Conservation (phyloP, 2,329 filamentous ascomycete genomes). For the Trichoderma sp. region DNA sequence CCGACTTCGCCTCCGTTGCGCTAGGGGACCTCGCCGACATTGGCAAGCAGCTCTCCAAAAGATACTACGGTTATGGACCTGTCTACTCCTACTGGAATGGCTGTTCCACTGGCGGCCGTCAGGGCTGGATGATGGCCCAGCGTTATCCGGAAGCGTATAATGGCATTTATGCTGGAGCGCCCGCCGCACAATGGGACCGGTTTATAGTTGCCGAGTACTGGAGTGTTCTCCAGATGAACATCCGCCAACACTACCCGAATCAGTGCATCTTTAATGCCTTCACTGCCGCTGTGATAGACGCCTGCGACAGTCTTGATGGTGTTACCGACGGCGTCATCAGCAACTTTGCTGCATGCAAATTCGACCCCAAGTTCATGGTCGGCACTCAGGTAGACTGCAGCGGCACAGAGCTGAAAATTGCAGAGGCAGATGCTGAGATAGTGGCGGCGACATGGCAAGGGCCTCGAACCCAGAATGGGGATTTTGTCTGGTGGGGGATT, state of each 20-base stretch:
- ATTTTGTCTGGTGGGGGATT: neutral
- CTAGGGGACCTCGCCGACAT: neutral
- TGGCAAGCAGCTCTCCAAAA: neutral
- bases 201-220: neutral
- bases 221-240: neutral
- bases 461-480: neutral
- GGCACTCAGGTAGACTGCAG: neutral
- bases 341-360: neutral
- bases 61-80: constrained; percentile 2
- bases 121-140: neutral
- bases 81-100: neutral
- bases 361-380: neutral
- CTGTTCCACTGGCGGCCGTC: neutral
- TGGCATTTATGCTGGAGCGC: neutral
- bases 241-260: neutral
- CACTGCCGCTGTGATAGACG: neutral
- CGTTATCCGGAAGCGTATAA: neutral
- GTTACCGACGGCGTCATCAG: neutral
- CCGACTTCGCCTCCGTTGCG: neutral
- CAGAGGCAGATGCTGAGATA: neutral
- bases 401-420: neutral
- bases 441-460: neutral
- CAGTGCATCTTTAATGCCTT: neutral
- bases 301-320: neutral
- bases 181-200: neutral